Percentiles rank a stretch among this genome's conserved stretches.
Conservation (phyloP, 2,329 filamentous ascomycete genomes). For the Rasamsonia emersonii region DNA sequence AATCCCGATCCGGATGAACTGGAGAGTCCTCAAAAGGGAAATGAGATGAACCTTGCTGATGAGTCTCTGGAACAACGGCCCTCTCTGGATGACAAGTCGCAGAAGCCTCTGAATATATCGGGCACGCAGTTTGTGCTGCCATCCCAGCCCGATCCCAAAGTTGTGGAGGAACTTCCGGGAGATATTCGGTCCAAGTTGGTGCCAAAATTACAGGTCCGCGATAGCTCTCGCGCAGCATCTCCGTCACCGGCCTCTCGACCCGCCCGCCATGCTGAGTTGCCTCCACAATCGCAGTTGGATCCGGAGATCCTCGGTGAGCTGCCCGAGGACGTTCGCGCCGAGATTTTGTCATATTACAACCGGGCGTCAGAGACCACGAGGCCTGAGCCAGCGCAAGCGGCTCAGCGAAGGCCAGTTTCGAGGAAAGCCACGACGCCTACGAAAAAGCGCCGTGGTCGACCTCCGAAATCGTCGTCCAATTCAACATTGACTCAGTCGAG, state of each 20-base stretch:
- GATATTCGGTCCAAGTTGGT: conserved; percentile 74
- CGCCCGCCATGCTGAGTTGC: conserved; percentile 34
- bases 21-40: conserved; percentile 32
- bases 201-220: conserved; percentile 41
- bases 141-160: conserved; percentile 65
- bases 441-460: conserved; percentile 52
- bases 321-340: conserved; percentile 75
- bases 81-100: conserved; percentile 26
- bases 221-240: conserved; percentile 27
- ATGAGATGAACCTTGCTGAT: conserved; percentile 14
- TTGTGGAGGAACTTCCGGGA: conserved; percentile 71
- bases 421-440: conserved; percentile 53
- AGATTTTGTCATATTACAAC: conserved; percentile 66
- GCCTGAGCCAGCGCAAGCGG: conserved; percentile 20
- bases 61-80: conserved; percentile 22
- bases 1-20: conserved; percentile 42
- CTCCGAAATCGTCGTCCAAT: conserved; percentile 35
- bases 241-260: conserved; percentile 19
- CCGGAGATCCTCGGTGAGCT: conserved; percentile 73
- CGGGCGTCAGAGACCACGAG: conserved; percentile 18
- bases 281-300: conserved; percentile 69
- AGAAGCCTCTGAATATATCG: conserved; percentile 65
- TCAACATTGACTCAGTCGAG: conserved; percentile 48
- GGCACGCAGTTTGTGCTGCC: conserved; percentile 93
- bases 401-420: conserved; percentile 31